Evolutionary conservation across 768 basidiomycete species (phyloP).

Genomic region (Lentinula aciculospora): DNA sequence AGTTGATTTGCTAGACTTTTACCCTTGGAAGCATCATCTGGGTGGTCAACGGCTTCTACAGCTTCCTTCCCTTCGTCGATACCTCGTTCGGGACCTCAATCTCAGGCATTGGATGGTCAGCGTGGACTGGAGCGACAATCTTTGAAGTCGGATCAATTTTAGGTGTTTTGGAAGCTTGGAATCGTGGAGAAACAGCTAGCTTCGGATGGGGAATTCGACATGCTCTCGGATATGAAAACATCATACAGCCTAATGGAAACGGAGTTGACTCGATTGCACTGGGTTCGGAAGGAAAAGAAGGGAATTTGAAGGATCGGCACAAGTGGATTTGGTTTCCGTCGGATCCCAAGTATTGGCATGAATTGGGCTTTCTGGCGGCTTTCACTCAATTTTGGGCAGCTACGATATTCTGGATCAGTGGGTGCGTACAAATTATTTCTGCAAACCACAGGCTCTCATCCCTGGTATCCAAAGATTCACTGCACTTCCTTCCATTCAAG

Average conservation of each 20-base stretch:
- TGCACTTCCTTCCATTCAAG: slow-evolving; percentile 30
- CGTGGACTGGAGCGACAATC: slow-evolving; percentile 54
- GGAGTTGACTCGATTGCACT: slow-evolving; percentile 17
- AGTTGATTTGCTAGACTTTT: slow-evolving; percentile 24
- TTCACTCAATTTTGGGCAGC: slow-evolving; percentile 50
- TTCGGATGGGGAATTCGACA: slow-evolving; percentile 29
- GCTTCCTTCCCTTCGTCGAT: slow-evolving; percentile 42
- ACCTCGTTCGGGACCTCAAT: slow-evolving; percentile 21
- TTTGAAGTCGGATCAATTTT: slow-evolving; percentile 53
- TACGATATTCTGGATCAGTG: slow-evolving; percentile 57
- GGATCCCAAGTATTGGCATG: slow-evolving; percentile 29
- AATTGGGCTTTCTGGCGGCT: slow-evolving; percentile 44
- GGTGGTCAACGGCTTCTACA: slow-evolving; percentile 53
- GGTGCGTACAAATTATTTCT: slow-evolving; percentile 16
- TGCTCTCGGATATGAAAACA: slow-evolving; percentile 7
- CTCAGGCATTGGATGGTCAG: slow-evolving; percentile 37
- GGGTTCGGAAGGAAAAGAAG: background rate
- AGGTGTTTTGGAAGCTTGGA: slow-evolving; percentile 51
- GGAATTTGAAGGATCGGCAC: background rate
- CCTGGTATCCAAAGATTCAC: slow-evolving; percentile 21
- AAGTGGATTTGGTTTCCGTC: slow-evolving; percentile 34
- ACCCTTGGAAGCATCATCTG: slow-evolving; percentile 40
- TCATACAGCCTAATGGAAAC: background rate
- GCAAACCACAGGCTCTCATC: background rate
- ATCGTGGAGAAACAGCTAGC: slow-evolving; percentile 32